These are phyloP conservation scores for Leishmania arabica DNA, from an alignment of 208 protist genomes.

Conservation along the genomic window DNA sequence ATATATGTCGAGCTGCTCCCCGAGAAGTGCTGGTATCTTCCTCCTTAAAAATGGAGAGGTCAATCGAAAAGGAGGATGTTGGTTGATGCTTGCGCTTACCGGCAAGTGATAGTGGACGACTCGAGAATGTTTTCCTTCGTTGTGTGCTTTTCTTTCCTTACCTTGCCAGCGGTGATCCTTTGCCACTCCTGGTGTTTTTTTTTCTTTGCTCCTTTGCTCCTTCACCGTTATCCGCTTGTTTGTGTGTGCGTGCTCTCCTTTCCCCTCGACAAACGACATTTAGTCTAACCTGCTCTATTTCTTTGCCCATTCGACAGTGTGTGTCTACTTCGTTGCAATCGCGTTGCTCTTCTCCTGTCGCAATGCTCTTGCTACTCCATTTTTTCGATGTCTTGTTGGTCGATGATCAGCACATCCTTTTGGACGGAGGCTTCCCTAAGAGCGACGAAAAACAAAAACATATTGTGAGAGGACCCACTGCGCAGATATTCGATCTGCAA, in stretches of 20 bases:
- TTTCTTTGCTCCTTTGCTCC: background rate
- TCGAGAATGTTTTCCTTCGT: background rate
- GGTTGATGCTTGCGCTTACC: background rate
- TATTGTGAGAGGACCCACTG: background rate
- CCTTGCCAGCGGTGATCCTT: background rate
- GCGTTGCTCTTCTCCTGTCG: background rate
- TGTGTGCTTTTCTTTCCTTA: background rate
- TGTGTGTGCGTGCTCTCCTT: background rate
- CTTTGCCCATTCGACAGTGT: conserved; percentile 3
- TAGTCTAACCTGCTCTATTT: conserved; percentile 6
- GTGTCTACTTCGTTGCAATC: background rate
- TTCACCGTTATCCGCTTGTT: background rate
- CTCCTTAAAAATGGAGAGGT: background rate
- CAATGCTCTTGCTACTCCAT: conserved; percentile 1
- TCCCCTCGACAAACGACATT: background rate
- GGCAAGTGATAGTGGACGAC: background rate
- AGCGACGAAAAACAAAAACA: background rate
- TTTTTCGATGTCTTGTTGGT: conserved; percentile 1
- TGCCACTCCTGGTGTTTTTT: background rate
- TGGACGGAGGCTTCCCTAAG: background rate
- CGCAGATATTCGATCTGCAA: background rate
- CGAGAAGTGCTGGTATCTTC: background rate
- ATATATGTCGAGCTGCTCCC: background rate
- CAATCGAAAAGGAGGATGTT: background rate
- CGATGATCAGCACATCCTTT: background rate